Percentiles rank a stretch among this genome's conserved stretches.
These are phyloP conservation scores for Murraya koenigii DNA, from an alignment of 345 rosid genomes.

Conservation along the genomic window DNA sequence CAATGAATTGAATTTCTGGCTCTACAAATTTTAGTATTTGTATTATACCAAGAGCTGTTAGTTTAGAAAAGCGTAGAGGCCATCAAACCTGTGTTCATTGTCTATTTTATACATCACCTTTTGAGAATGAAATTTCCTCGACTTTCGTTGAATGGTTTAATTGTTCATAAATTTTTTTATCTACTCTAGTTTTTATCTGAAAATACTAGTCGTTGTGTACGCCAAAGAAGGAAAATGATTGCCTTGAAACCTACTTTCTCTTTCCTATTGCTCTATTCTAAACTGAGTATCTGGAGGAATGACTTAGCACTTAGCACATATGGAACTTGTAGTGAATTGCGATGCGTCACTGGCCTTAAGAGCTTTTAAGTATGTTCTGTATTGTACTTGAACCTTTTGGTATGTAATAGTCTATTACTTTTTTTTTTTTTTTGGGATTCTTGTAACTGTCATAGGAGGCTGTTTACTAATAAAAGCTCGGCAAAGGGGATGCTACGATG, in stretches of 20 bases:
- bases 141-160: not conserved
- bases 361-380: not conserved
- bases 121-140: not conserved
- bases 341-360: not conserved
- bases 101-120: not conserved
- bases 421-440: not conserved
- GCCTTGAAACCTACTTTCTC: not conserved
- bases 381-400: not conserved
- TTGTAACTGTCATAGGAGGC: not conserved
- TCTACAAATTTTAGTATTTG: not conserved
- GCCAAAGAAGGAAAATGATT: not conserved
- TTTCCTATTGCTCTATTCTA: not conserved
- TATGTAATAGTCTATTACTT: not conserved
- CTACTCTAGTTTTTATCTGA: not conserved
- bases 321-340: not conserved
- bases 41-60: not conserved
- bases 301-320: not conserved
- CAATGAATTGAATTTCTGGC: not conserved
- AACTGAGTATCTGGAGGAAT: not conserved
- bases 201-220: not conserved
- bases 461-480: not conserved
- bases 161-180: not conserved
- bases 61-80: not conserved
- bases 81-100: not conserved
- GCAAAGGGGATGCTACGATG: not conserved